Conservation (phyloP, 208 protist genomes). For the Wallacemonas collosoma region DNA sequence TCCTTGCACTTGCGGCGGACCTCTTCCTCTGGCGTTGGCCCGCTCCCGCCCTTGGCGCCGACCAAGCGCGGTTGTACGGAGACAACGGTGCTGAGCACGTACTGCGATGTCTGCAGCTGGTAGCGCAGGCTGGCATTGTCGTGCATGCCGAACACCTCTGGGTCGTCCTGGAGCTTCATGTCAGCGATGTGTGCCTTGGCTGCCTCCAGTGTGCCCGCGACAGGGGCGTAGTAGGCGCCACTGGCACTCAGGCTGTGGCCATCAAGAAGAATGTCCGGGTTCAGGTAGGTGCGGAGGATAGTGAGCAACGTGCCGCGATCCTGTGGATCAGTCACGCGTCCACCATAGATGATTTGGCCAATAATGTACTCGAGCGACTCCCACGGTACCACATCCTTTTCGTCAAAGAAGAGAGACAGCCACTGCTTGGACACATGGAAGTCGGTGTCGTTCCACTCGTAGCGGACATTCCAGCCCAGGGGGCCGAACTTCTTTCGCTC, state of each 20-base stretch:
- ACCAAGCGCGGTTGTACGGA: constrained; percentile 90
- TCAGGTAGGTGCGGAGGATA: constrained; percentile 92
- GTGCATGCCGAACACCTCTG: constrained; percentile 98
- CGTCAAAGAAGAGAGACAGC: constrained; percentile 96
- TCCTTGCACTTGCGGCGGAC: constrained; percentile 92
- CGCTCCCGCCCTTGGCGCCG: constrained; percentile 28
- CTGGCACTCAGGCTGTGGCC: constrained; percentile 86
- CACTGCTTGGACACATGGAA: constrained; percentile 95
- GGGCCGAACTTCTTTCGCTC: constrained; percentile 97
- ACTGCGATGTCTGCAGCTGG: constrained; percentile 93
- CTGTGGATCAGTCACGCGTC: constrained; percentile 97
- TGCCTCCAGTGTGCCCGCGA: constrained; percentile 48
- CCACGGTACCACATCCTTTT: constrained; percentile 96
- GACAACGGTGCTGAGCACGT: constrained; percentile 92
- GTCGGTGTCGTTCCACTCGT: constrained; percentile 99
- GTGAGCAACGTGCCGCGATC: constrained; percentile 94
- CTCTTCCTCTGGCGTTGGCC: constrained; percentile 86
- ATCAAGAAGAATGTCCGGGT: constrained; percentile 78
- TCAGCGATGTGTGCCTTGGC: constrained; percentile 82
- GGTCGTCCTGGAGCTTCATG: constrained; percentile 92
- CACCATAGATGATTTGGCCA: constrained; percentile 98
- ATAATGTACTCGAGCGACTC: constrained; percentile 98
- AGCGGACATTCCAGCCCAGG: constrained; percentile 97
- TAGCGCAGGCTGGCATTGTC: constrained; percentile 97
- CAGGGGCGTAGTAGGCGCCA: constrained; percentile 80